These are phyloP conservation scores for Urostyla sp. DNA, from an alignment of 73 alveolate genomes.

Conservation along the genomic window DNA sequence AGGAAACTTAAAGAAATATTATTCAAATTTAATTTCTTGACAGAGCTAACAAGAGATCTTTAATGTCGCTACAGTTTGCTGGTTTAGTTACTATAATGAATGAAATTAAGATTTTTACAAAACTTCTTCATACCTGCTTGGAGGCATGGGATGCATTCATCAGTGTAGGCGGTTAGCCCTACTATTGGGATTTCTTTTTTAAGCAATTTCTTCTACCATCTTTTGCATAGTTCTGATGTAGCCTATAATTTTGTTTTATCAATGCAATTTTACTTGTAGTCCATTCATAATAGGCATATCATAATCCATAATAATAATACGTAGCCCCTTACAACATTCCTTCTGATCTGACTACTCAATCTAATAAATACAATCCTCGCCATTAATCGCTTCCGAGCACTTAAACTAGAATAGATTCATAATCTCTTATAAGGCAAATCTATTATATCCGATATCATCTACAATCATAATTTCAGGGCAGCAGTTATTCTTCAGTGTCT, in stretches of 20 bases:
- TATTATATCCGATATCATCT: constrained; percentile 58
- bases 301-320: constrained; percentile 51
- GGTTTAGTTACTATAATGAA: constrained; percentile 33
- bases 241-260: constrained; percentile 9
- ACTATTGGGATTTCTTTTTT: constrained; percentile 27
- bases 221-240: background rate
- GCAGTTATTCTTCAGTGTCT: constrained; percentile 13
- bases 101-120: background rate
- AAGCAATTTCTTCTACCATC: background rate
- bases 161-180: constrained; percentile 51
- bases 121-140: constrained; percentile 44
- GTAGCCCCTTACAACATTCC: constrained; percentile 44
- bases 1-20: too few species aligned
- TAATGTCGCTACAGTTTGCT: constrained; percentile 19
- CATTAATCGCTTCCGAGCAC: constrained; percentile 38
- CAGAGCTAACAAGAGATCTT: background rate
- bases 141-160: constrained; percentile 27
- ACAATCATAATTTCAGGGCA: constrained; percentile 53
- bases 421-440: constrained; percentile 8
- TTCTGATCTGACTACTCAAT: background rate
- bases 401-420: constrained; percentile 1
- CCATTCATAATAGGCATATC: constrained; percentile 65
- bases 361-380: constrained; percentile 46
- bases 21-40: background rate
- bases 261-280: background rate